Conservation (phyloP, 176 grass and related monocot genomes). For the Aegilops longissima region DNA sequence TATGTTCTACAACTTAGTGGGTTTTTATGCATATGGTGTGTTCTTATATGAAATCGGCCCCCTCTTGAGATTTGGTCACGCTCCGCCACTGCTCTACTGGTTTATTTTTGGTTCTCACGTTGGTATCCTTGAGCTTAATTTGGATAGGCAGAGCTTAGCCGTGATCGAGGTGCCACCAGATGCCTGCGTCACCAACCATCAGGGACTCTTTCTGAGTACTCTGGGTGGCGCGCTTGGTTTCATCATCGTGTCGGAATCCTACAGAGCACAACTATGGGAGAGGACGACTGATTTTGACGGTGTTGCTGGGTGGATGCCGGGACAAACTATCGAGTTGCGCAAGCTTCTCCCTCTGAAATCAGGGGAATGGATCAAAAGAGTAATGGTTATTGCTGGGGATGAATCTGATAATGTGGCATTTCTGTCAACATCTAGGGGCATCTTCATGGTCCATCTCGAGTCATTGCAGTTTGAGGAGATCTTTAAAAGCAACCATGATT, state of each 20-base stretch:
- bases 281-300: not conserved
- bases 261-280: not conserved
- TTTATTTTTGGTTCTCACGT: not conserved
- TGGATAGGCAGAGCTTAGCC: not conserved
- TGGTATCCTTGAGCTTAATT: not conserved
- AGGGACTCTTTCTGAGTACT: not conserved
- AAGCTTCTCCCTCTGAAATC: not conserved
- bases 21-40: too few relatives aligned
- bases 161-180: not conserved
- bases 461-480: not conserved
- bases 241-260: not conserved
- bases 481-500: not conserved
- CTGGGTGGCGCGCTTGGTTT: not conserved
- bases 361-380: not conserved
- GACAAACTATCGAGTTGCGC: not conserved
- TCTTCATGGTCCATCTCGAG: constrained; percentile 1
- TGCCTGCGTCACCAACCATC: not conserved
- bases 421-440: not conserved
- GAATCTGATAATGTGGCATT: not conserved
- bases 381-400: not conserved
- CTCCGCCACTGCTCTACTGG: too few relatives aligned
- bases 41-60: too few relatives aligned
- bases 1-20: too few relatives aligned
- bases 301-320: not conserved
- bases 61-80: too few relatives aligned